Conservation (phyloP, 495 filamentous ascomycete genomes). For the Cercophora sp. region DNA sequence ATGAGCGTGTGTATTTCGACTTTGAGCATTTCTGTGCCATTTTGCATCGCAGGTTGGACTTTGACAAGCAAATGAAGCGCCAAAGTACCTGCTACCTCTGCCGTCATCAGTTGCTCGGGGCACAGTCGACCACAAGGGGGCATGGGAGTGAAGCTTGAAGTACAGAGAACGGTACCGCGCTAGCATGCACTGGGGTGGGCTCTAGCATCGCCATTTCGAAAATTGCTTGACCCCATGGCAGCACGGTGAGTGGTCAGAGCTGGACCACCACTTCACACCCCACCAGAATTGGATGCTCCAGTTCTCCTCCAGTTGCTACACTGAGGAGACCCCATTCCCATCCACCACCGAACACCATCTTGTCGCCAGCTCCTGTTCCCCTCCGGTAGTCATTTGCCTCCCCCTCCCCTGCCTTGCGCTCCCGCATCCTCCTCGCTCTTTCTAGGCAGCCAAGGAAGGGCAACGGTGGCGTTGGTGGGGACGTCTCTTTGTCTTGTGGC, state of each 20-base stretch:
- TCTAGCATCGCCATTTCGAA: slow-evolving; percentile 19
- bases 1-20: no score
- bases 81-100: neutral
- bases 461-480: no score
- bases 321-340: slow-evolving; percentile 11
- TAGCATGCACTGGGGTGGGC: slow-evolving; percentile 17
- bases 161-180: slow-evolving; percentile 16
- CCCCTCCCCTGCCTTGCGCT: slow-evolving; percentile 6
- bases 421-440: no score
- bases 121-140: slow-evolving; percentile 2
- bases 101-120: neutral
- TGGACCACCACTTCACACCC: slow-evolving; percentile 24
- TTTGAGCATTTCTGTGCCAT: no score
- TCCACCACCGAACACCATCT: slow-evolving; percentile 15
- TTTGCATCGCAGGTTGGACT: no score
- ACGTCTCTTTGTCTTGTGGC: no score
- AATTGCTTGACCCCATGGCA: slow-evolving; percentile 19
- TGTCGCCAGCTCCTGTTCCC: slow-evolving; percentile 7
- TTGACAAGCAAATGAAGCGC: neutral
- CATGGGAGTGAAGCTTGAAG: slow-evolving; percentile 10
- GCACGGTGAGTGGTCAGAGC: slow-evolving; percentile 18
- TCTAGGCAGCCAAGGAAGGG: no score
- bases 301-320: slow-evolving; percentile 11
- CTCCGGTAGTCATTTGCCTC: slow-evolving; percentile 10
- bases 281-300: slow-evolving; percentile 20